Conservation (phyloP, 2,329 filamentous ascomycete genomes). For the Zasmidium citrigriseum region DNA sequence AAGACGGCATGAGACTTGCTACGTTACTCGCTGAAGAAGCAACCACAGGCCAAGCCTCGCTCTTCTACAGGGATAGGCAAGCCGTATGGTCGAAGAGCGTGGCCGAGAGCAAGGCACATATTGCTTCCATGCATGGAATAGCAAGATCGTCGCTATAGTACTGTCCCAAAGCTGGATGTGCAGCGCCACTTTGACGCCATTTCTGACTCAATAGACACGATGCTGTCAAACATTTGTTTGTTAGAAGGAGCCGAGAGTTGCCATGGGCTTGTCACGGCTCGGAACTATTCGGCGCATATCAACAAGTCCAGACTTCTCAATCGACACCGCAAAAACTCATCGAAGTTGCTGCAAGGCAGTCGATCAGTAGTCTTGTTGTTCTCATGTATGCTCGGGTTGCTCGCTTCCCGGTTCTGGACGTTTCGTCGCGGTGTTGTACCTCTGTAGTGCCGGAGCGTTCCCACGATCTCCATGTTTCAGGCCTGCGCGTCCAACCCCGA, state of each 20-base stretch:
- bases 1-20: conserved; percentile 39
- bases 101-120: conserved; percentile 22
- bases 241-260: neutral
- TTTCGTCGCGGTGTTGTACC: neutral
- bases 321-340: no score
- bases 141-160: conserved; percentile 8
- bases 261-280: neutral
- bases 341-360: neutral
- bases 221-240: no score
- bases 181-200: no score
- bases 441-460: neutral
- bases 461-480: neutral
- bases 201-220: no score
- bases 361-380: neutral
- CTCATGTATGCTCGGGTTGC: neutral
- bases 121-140: conserved; percentile 28
- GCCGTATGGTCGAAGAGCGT: conserved; percentile 25
- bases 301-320: no score
- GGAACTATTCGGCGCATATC: no score
- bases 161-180: no score
- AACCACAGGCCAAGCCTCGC: conserved; percentile 11
- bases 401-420: neutral
- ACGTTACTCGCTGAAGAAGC: conserved; percentile 26
- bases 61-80: conserved; percentile 24
- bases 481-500: neutral